phyloP scores from a whole-genome alignment of 106 monocot species.

The Ottelia alismoides region DNA sequence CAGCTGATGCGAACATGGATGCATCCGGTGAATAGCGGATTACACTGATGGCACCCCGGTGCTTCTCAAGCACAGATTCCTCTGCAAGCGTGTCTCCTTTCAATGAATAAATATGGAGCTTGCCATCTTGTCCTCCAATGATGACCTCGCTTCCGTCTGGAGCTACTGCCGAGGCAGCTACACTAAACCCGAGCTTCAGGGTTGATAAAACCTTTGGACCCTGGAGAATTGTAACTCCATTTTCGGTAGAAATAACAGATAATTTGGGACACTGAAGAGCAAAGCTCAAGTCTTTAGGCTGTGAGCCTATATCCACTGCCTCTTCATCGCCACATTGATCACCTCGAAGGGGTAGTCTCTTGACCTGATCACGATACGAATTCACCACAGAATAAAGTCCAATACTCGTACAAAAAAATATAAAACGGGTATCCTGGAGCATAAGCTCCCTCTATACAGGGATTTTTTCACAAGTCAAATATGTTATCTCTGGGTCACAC shows the following conservation, averaged over 20 bases:
- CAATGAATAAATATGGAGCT: conserved; percentile 66
- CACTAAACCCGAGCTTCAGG: conserved; percentile 49
- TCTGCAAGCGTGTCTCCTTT: conserved; percentile 40
- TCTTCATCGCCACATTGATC: conserved; percentile 54
- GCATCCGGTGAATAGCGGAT: conserved; percentile 82
- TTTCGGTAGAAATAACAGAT: conserved; percentile 64
- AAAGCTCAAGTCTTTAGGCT: conserved; percentile 71
- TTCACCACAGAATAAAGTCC: no score
- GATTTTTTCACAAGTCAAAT: no score
- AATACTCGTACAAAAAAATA: no score
- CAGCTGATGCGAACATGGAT: conserved; percentile 80
- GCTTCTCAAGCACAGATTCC: conserved; percentile 80
- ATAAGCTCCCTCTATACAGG: no score
- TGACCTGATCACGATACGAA: no score
- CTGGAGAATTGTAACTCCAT: conserved; percentile 44
- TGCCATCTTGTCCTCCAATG: conserved; percentile 92
- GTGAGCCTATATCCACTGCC: conserved; percentile 66
- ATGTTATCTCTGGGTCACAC: no score
- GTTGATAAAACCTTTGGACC: conserved; percentile 44
- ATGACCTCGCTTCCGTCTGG: conserved; percentile 77
- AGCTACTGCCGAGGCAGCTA: conserved; percentile 62
- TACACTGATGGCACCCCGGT: conserved; percentile 76
- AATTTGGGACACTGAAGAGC: conserved; percentile 47
- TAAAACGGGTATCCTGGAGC: no score
- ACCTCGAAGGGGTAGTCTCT: conserved; percentile 53